Evolutionary conservation across 768 basidiomycete species (phyloP).

Genomic region (Russula virescens): DNA sequence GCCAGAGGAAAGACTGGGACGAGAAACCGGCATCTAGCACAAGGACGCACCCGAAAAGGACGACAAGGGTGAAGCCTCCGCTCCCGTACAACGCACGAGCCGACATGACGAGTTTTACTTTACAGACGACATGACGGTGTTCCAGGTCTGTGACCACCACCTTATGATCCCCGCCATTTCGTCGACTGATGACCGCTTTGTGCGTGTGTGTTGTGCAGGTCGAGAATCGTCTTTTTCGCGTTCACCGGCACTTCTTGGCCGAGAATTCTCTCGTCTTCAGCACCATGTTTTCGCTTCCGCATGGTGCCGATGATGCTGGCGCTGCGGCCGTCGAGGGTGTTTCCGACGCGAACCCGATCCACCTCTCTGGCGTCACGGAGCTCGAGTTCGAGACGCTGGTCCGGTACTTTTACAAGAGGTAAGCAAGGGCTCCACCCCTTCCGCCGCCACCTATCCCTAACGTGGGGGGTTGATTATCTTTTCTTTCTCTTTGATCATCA

Average conservation of each 20-base stretch:
- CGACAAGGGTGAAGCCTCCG: not conserved
- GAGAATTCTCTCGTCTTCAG: constrained; percentile 16
- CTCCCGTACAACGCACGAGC: not conserved
- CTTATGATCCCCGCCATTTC: not conserved
- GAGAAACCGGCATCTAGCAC: not conserved
- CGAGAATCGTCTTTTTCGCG: constrained; percentile 17
- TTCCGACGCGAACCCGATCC: constrained; percentile 14
- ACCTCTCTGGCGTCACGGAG: constrained; percentile 10
- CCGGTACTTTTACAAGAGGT: constrained; percentile 18
- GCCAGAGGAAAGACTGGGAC: not conserved
- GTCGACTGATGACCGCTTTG: not conserved
- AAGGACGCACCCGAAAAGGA: not conserved
- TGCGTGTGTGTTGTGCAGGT: not conserved
- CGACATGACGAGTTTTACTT: constrained; percentile 21
- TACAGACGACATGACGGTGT: constrained; percentile 20
- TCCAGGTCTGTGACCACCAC: constrained; percentile 11
- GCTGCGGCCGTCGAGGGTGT: constrained; percentile 2
- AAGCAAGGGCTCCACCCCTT: too few relatives aligned
- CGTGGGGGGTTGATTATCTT: not conserved
- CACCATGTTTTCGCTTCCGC: constrained; percentile 13
- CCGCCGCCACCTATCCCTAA: not conserved
- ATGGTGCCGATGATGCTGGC: too few relatives aligned
- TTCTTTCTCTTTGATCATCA: not conserved
- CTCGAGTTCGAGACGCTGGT: constrained; percentile 20
- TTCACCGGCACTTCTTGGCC: constrained; percentile 19